Conservation (phyloP, 495 filamentous ascomycete genomes). For the Mytilinidion resinicola region DNA sequence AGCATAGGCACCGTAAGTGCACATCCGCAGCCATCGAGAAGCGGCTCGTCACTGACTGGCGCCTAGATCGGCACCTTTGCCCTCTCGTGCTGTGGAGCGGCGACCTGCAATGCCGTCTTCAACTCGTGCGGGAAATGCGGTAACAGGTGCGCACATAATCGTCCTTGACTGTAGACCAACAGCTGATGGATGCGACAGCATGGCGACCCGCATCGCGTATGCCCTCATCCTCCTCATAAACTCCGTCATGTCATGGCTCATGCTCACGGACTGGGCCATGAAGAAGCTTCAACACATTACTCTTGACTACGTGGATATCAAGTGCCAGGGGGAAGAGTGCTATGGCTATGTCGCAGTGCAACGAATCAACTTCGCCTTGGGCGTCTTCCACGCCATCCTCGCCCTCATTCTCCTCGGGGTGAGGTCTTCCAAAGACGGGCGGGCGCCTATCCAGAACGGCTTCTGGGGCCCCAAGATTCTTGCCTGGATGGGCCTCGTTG, state of each 20-base stretch:
- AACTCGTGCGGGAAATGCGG: conserved; percentile 93
- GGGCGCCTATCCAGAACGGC: conserved; percentile 87
- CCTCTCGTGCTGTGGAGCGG: conserved; percentile 88
- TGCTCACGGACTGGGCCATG: conserved; percentile 98
- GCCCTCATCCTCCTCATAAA: conserved; percentile 93
- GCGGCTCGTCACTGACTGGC: conserved; percentile 25
- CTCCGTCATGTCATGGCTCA: conserved; percentile 94
- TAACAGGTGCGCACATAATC: conserved; percentile 60
- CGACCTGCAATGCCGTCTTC: conserved; percentile 89
- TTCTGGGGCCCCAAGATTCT: conserved; percentile 88
- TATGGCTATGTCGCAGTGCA: conserved; percentile 95
- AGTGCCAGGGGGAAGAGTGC: conserved; percentile 83
- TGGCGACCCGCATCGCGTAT: conserved; percentile 95
- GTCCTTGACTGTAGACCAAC: neutral
- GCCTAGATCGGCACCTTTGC: conserved; percentile 65
- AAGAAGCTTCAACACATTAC: conserved; percentile 88
- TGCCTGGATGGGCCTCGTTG: conserved; percentile 77
- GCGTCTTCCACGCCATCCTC: conserved; percentile 83
- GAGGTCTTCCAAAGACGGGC: conserved; percentile 74
- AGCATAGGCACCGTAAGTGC: conserved; percentile 73
- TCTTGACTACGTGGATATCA: conserved; percentile 90
- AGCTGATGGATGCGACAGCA: conserved; percentile 46
- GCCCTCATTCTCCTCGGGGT: conserved; percentile 82
- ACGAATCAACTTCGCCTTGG: conserved; percentile 94
- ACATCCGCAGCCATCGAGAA: conserved; percentile 2